Evolutionary conservation across 2,329 filamentous ascomycete genomes (phyloP), one percentile per base, ranked within the genome.

Genomic region (Penicillium sp.): DNA sequence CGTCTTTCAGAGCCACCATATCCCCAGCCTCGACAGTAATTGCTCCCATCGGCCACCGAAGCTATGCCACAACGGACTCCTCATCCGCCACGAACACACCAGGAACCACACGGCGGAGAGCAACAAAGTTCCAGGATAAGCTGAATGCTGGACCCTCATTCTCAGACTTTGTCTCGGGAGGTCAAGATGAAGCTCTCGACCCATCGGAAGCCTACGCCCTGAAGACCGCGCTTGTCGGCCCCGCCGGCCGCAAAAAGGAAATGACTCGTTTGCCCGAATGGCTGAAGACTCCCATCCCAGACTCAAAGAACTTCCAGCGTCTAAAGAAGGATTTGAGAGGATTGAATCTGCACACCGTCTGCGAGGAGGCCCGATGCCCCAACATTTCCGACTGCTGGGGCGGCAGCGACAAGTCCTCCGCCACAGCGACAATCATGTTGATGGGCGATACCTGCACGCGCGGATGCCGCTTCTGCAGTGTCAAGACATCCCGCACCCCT

Each of bases 331-430:
- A 99, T 75, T 80, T 99, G 65, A 86, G 94, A 37, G 94, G 94
- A 0, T 79, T 99, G 59, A 89, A 90, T 57, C 81, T 99, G 56
- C 93, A 97, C 76, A 99, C 94, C 5, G 94, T 99, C 17, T 99
- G 94, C 77, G 94, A 99, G 78, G 94, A 99, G 79, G 94, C 94
- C 1, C 86, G 92, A 64, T 99, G 94, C 77, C 94, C 94, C 60
- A 99, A 99, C 77, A 96, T 99, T 60, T 92, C 89, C 62, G 93
- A 97, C 74, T 99, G 94, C 81, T 99, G 94, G 94, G 94, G 94
- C 61, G 94, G 94, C 35, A 86, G 83, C 71, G 86, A 89, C 74
- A 96, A 96, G 80, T 88, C 86, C 64, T 89, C 91, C 27, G 94
- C 94, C 5, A 99, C 94, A 33, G 94, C 94, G 2, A 99, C 94